phyloP scores from a whole-genome alignment of 305 asterid species.

The Solanum hybrid region DNA sequence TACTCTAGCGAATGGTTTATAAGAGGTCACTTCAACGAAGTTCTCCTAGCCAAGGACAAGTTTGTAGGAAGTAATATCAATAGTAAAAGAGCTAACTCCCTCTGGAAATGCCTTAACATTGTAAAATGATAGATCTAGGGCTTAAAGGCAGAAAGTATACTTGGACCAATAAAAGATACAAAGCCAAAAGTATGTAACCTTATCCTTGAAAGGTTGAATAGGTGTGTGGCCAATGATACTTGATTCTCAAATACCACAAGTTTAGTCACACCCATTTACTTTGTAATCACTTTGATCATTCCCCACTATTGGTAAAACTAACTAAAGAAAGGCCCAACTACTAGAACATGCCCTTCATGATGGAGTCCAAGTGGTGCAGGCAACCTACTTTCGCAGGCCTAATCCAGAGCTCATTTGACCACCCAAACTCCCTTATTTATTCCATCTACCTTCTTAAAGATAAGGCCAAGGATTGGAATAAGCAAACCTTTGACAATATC shows the following conservation, averaged over 20 bases:
- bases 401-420: not conserved
- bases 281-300: not conserved
- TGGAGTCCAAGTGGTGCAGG: not conserved
- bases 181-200: not conserved
- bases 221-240: not conserved
- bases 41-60: not conserved
- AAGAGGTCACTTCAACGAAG: not conserved
- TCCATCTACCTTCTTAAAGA: not conserved
- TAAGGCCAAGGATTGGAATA: not conserved
- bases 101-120: not conserved
- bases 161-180: not conserved
- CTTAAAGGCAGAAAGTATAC: not conserved
- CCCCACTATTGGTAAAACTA: not conserved
- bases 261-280: not conserved
- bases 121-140: not conserved
- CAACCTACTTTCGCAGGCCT: not conserved
- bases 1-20: not conserved
- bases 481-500: not conserved
- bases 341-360: not conserved
- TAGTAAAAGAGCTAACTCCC: not conserved
- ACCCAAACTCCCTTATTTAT: not conserved
- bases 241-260: not conserved
- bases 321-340: not conserved
- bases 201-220: not conserved
- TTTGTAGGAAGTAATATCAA: not conserved